phyloP scores from a whole-genome alignment of 495 filamentous ascomycete species.

The Darksidea phi region DNA sequence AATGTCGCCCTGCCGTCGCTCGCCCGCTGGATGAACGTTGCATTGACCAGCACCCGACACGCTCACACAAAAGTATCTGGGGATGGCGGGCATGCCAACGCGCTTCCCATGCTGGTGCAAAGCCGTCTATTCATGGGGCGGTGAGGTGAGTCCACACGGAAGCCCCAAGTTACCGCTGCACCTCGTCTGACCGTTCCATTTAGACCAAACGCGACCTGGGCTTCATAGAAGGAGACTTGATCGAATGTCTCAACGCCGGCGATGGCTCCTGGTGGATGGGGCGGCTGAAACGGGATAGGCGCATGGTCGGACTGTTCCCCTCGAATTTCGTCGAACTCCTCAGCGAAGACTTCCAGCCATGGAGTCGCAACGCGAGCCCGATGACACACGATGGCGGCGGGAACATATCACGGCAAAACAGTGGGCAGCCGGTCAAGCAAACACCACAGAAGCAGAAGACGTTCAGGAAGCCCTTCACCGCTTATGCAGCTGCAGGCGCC shows the following conservation, averaged over 20 bases:
- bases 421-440: slow-evolving; percentile 41
- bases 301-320: slow-evolving; percentile 87
- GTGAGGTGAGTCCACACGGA: slow-evolving; percentile 61
- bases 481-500: slow-evolving; percentile 51
- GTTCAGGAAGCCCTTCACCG: slow-evolving; percentile 70
- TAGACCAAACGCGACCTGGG: slow-evolving; percentile 88
- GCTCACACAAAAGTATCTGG: not conserved
- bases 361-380: slow-evolving; percentile 74
- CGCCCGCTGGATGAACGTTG: slow-evolving; percentile 25
- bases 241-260: slow-evolving; percentile 95
- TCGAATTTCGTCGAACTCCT: slow-evolving; percentile 96
- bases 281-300: slow-evolving; percentile 76
- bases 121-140: slow-evolving; percentile 94
- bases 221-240: slow-evolving; percentile 95
- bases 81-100: slow-evolving; percentile 69
- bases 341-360: slow-evolving; percentile 76
- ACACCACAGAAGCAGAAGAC: slow-evolving; percentile 58
- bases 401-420: slow-evolving; percentile 49
- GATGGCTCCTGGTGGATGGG: slow-evolving; percentile 99
- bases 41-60: slow-evolving; percentile 1
- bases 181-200: slow-evolving; percentile 1
- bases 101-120: slow-evolving; percentile 95
- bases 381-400: slow-evolving; percentile 54
- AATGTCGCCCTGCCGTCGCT: slow-evolving; percentile 14
- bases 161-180: not conserved